A percentile compares a stretch with the other conserved stretches of the same genome.
Evolutionary conservation across 1,284 basidiomycete genomes (phyloP).

Genomic region (Rhodofomes roseus): DNA sequence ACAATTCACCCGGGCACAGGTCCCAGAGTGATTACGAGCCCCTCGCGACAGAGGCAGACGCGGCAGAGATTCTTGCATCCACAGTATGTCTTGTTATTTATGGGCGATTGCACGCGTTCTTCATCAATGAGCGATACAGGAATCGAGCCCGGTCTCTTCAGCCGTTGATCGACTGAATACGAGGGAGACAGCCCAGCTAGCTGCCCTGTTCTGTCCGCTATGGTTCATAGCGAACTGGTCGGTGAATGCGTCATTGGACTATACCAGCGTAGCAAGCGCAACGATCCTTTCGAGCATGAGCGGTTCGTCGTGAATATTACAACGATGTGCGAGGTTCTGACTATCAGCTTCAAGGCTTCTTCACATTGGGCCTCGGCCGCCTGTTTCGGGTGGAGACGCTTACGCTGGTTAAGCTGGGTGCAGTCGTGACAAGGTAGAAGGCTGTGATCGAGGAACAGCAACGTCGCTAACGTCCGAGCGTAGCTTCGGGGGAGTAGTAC

Average conservation of each 20-base stretch:
- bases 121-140: background rate
- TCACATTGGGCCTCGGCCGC: slow-evolving; percentile 87
- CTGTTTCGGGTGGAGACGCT: slow-evolving; percentile 81
- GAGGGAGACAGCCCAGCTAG: slow-evolving; percentile 73
- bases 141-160: background rate
- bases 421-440: slow-evolving; percentile 76
- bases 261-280: slow-evolving; percentile 88
- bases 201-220: slow-evolving; percentile 75
- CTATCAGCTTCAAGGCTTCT: slow-evolving; percentile 69
- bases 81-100: slow-evolving; percentile 6
- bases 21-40: slow-evolving; percentile 34
- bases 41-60: slow-evolving; percentile 28
- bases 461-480: background rate
- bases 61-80: slow-evolving; percentile 18
- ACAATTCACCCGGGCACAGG: slow-evolving; percentile 9
- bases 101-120: background rate
- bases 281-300: slow-evolving; percentile 89
- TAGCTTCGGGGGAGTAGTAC: slow-evolving; percentile 82
- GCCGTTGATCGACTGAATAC: slow-evolving; percentile 49
- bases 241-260: slow-evolving; percentile 76
- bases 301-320: slow-evolving; percentile 46
- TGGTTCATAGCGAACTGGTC: slow-evolving; percentile 95
- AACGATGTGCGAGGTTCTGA: background rate
- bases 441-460: background rate
- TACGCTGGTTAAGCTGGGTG: slow-evolving; percentile 72